Evolutionary conservation across 768 basidiomycete species (phyloP), one percentile per base, ranked within the genome.

Genomic region (Daedalea quercina): DNA sequence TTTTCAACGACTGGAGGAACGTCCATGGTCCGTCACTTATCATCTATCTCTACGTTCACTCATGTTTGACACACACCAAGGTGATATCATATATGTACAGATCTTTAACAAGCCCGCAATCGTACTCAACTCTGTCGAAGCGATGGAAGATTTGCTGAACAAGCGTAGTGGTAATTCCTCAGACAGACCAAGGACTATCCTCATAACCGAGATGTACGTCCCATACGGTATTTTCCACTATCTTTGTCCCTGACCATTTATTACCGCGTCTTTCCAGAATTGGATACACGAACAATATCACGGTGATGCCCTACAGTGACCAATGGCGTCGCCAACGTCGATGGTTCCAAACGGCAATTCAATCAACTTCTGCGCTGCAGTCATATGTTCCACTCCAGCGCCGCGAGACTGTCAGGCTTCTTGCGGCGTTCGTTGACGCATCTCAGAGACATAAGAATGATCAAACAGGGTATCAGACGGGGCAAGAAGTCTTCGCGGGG

Each of bases 391-490:
- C 51, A 1, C 15, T 50, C 15, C 54, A 50, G 25, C 59, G 54
- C 11, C 49, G 56, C 46, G 68, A 68, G 46, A 54, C 61, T 25
- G 57, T 53, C 45, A 56, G 51, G 12, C 51, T 68, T 15, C 59
- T 70, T 19, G 20, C 52, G 11, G 62, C 54, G 17, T 51, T 70
- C 17, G 48, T 66, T 15, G 56, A 63, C 24, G 47, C 59, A 0
- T 67, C 68, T 19, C 53, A 57, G 2, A 56, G 57, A n/a, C 63
- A 67, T 26, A 44, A 56, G 2, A 37, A 31, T 43, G 67, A 67
- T 52, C 53, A 66, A 9, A 35, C 20, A 6, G 9, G 48, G 33
- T 35, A 41, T 23, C 28, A 11, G 28, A 11, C 28, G 28, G 4
- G 28, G 6, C 4, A 31, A 31, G 28, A 4, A 31, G 6, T 31